Percentiles rank a stretch among this genome's conserved stretches.
Evolutionary conservation across 176 grass and related monocot species (phyloP).

Genomic region (Musa beccarii): DNA sequence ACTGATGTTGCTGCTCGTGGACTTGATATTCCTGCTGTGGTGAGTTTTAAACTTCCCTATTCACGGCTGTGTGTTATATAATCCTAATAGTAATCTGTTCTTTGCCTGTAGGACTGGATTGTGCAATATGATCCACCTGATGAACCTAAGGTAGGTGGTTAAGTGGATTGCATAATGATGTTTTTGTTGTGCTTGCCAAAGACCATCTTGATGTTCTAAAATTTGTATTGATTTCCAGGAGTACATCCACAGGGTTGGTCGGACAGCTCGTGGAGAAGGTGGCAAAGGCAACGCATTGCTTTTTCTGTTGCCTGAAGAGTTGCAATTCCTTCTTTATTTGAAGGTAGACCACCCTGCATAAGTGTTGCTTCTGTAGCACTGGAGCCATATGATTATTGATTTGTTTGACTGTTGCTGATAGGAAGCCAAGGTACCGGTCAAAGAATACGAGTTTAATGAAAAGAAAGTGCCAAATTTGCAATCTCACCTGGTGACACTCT

Average conservation of each 20-base stretch:
- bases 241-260: conserved; percentile 91
- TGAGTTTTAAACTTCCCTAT: conserved; percentile 24
- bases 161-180: not conserved
- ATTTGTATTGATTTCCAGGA: conserved; percentile 43
- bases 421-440: conserved; percentile 81
- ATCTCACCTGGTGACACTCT: conserved; percentile 54
- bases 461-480: conserved; percentile 83
- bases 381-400: not conserved
- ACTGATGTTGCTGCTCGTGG: conserved; percentile 94
- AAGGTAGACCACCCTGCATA: conserved; percentile 36
- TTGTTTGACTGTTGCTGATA: conserved; percentile 18
- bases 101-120: conserved; percentile 66
- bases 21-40: conserved; percentile 96
- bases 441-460: conserved; percentile 64
- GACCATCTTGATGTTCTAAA: not conserved
- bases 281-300: conserved; percentile 74
- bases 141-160: conserved; percentile 70
- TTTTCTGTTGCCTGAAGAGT: conserved; percentile 81
- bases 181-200: conserved; percentile 2
- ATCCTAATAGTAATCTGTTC: conserved; percentile 19
- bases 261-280: conserved; percentile 89
- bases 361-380: not conserved
- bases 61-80: conserved; percentile 10
- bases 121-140: conserved; percentile 94
- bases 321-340: conserved; percentile 74